These are phyloP conservation scores for Botryococcus braunii DNA, from an alignment of 163 green algal species.

Conservation along the genomic window DNA sequence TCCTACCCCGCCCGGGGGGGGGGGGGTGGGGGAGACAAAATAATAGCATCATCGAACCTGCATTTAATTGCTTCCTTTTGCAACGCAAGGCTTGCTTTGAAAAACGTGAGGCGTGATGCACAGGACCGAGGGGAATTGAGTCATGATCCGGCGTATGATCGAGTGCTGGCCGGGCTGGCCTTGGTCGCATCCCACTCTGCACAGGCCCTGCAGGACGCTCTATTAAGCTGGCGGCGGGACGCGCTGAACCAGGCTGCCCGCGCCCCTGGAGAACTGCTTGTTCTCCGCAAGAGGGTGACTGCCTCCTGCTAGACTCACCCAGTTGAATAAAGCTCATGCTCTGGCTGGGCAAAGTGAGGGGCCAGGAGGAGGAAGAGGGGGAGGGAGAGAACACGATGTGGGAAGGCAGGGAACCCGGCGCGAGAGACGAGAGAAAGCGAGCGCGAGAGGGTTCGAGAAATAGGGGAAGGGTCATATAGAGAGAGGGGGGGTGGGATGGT, in stretches of 20 bases:
- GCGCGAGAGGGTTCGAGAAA: too few species aligned
- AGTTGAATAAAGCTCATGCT: too few species aligned
- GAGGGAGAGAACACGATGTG: too few species aligned
- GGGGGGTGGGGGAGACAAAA: not conserved
- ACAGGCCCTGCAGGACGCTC: constrained; percentile 19
- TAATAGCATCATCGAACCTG: not conserved
- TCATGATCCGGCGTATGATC: constrained; percentile 11
- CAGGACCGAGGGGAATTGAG: constrained; percentile 14
- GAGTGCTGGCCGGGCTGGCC: constrained; percentile 20
- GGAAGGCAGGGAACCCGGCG: too few species aligned
- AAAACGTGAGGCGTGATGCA: not conserved
- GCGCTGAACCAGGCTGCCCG: constrained; percentile 14
- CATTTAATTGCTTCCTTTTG: not conserved
- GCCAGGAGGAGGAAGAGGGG: too few species aligned
- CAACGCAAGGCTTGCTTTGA: too few species aligned
- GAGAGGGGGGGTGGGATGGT: too few species aligned
- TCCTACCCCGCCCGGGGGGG: too few species aligned
- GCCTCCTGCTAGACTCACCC: too few species aligned
- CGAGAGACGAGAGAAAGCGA: too few species aligned
- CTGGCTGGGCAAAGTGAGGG: too few species aligned
- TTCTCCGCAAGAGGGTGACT: constrained; percentile 17
- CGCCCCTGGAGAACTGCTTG: constrained; percentile 11
- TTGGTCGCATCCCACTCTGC: constrained; percentile 24
- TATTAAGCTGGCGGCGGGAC: constrained; percentile 34
- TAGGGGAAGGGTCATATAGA: too few species aligned